Base-by-base conservation (phyloP, 768 basidiomycete genomes). In the Gymnopilus junonius region DNA sequence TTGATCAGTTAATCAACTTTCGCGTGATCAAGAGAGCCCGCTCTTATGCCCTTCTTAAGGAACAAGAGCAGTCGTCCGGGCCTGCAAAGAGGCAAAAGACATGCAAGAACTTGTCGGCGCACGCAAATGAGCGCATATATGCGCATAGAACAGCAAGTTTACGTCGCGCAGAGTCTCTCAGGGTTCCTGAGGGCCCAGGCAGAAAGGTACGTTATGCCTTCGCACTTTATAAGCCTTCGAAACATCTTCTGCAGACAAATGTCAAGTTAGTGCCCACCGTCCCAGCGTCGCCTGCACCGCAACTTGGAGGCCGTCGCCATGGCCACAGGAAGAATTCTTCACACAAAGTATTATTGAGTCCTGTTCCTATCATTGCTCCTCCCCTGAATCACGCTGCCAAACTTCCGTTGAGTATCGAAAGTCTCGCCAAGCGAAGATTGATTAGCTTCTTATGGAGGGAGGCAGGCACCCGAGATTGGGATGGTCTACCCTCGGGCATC, bases 321-420 rank as follows among this genome's bases (percentile, higher is more conserved):
- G 20, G 3, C 3, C n/a, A 29, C n/a, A 53, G 6, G 14, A 45
- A 10, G 12, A 7, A 7, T 7, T 8, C 29, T 20, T 20, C 25
- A 39, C 42, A 34, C 8, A 29, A 35, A 14, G 32, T 34, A 29
- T 39, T 56, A 17, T 17, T 15, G 7, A 21, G 21, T 46, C 67
- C 65, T 10, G 80, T 87, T 0, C 87, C 87, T 0, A 79, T 87
- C 58, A 83, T 88, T 14, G 85, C 85, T 4, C 87, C 87, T 1
- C 85, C 87, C 0, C 54, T 67, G 2, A 74, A 74, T 10, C 73
- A 79, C 59, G 66, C 72, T 7, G 70, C 76, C 8, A 69, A 73
- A 25, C 63, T 74, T 6, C 76, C 79, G 2, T 61, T 79, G 17
- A 79, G 75, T 21, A 55, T 59, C 1, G 84, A 83, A 51, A 80